Evolutionary conservation across 2,329 filamentous ascomycete genomes (phyloP).

Genomic region (Penicillium sp.): DNA sequence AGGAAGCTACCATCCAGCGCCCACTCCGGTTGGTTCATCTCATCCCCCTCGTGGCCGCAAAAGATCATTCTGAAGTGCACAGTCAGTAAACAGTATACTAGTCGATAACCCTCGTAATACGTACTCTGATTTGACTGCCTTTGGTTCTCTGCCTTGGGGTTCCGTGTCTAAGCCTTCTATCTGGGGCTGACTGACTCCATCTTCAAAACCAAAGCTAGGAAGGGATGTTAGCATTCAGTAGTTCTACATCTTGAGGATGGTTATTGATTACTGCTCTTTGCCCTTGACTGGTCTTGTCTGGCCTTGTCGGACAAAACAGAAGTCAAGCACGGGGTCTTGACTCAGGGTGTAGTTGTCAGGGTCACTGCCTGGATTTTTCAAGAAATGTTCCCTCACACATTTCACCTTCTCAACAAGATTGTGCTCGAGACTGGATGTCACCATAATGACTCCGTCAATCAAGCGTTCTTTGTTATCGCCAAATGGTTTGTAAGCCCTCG

Average conservation of each 20-base stretch:
- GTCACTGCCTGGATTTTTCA: background rate
- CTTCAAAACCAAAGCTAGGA: constrained; percentile 44
- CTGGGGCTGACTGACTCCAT: constrained; percentile 45
- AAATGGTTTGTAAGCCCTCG: constrained; percentile 7
- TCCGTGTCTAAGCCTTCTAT: constrained; percentile 32
- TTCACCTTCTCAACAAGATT: background rate
- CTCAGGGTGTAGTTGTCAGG: background rate
- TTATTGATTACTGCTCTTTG: constrained; percentile 16
- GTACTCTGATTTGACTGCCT: constrained; percentile 26
- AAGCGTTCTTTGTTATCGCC: background rate
- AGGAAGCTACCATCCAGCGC: constrained; percentile 47
- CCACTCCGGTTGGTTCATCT: constrained; percentile 35
- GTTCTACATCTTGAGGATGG: background rate
- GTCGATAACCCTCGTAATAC: background rate
- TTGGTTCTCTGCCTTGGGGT: constrained; percentile 1
- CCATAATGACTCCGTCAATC: constrained; percentile 10
- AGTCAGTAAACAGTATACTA: constrained; percentile 15
- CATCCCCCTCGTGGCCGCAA: constrained; percentile 40
- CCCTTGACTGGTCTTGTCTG: background rate
- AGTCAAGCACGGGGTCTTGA: background rate
- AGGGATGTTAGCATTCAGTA: background rate
- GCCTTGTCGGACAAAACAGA: background rate
- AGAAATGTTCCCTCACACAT: background rate
- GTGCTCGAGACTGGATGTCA: constrained; percentile 1
- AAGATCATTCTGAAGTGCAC: constrained; percentile 34